A percentile compares a stretch with the other conserved stretches of the same genome.
Evolutionary conservation across 805 yeast species (phyloP).

Genomic region (Wickerhamomyces rabaulensis): DNA sequence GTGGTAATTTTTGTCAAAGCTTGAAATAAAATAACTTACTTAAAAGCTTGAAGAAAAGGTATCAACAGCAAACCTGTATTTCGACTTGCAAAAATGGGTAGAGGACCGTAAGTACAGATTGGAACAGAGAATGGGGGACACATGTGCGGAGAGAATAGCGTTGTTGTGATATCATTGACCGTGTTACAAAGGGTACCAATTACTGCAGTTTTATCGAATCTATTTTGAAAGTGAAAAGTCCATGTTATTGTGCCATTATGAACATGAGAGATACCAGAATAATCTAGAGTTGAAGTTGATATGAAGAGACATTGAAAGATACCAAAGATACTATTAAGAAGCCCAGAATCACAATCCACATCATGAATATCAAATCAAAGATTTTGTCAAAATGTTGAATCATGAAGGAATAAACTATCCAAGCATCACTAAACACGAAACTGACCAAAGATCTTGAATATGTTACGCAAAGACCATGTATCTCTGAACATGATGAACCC

Average conservation of each 20-base stretch:
- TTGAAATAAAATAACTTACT: slow-evolving; percentile 1
- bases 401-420: too few species aligned
- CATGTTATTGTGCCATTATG: neutral
- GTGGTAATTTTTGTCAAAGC: neutral
- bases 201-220: neutral
- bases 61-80: neutral
- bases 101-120: slow-evolving; percentile 26
- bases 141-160: neutral
- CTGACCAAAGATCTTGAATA: too few species aligned
- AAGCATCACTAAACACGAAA: too few species aligned
- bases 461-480: too few species aligned
- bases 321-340: too few species aligned
- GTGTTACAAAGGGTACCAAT: neutral
- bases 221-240: neutral
- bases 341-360: neutral
- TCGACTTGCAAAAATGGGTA: slow-evolving; percentile 22
- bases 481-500: too few species aligned
- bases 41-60: neutral
- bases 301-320: too few species aligned
- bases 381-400: neutral
- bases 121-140: neutral
- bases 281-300: too few species aligned
- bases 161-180: neutral
- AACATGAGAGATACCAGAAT: too few species aligned
- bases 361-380: neutral